phyloP scores from a whole-genome alignment of 148 eudicot species.

The Heliamphora exappendiculata region DNA sequence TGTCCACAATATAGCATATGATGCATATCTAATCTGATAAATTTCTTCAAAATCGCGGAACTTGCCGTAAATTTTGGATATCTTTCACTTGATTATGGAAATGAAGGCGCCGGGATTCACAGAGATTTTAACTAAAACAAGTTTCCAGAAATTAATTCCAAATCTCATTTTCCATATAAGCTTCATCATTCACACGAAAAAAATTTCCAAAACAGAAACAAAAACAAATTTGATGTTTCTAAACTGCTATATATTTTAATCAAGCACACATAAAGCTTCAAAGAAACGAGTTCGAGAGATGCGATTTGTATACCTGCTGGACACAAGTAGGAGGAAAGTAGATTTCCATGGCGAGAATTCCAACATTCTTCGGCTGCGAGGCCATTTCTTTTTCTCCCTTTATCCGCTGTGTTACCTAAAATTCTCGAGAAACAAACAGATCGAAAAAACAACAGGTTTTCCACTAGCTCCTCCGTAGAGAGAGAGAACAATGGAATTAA shows the following conservation, averaged over 20 bases:
- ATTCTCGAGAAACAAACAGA: conserved; percentile 12
- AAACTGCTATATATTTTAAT: not conserved
- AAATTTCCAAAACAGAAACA: too few relatives aligned
- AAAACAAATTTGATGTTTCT: not conserved
- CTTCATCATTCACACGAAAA: not conserved
- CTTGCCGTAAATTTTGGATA: not conserved
- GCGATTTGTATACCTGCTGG: conserved; percentile 53
- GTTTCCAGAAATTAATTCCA: not conserved
- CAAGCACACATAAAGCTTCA: not conserved
- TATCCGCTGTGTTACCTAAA: not conserved
- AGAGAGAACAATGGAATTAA: not conserved
- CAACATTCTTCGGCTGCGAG: conserved; percentile 53
- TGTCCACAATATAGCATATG: too few relatives aligned
- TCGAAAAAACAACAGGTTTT: not conserved
- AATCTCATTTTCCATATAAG: conserved; percentile 1
- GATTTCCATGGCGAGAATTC: conserved; percentile 96
- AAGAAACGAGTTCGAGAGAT: not conserved
- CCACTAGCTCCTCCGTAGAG: not conserved
- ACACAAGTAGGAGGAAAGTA: conserved; percentile 94
- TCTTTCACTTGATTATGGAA: too few relatives aligned
- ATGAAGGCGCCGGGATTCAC: not conserved
- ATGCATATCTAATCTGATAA: too few relatives aligned
- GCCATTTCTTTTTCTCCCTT: conserved; percentile 25
- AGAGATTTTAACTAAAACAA: not conserved
- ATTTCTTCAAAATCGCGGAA: not conserved